Percentiles rank a stretch among this genome's conserved stretches.
Conservation (phyloP, 768 basidiomycete species). For the Obba rivulosa region DNA sequence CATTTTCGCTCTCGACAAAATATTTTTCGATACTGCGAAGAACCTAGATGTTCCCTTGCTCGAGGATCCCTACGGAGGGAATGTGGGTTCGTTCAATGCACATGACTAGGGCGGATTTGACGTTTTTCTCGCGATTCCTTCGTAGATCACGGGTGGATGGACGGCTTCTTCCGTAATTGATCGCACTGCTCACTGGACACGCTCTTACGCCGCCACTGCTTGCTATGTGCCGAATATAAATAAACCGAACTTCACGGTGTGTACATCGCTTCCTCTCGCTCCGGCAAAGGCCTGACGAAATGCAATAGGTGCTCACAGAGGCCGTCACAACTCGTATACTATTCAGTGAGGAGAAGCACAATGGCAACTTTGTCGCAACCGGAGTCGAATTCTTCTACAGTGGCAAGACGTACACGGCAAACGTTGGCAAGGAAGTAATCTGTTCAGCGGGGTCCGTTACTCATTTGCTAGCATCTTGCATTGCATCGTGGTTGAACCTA, state of each 20-base stretch:
- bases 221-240: not conserved
- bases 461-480: not conserved
- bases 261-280: not conserved
- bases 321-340: constrained; percentile 17
- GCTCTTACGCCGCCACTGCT: constrained; percentile 19
- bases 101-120: too few species aligned
- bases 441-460: constrained; percentile 27
- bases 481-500: not conserved
- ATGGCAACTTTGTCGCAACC: constrained; percentile 21
- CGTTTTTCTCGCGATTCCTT: too few species aligned
- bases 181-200: constrained; percentile 12
- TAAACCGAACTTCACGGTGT: not conserved
- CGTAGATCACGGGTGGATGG: constrained; percentile 1
- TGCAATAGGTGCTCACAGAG: constrained; percentile 18
- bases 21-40: not conserved
- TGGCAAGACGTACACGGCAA: constrained; percentile 23
- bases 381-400: constrained; percentile 31
- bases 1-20: not conserved
- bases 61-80: constrained; percentile 4
- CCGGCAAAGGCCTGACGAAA: constrained; percentile 8
- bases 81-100: constrained; percentile 2
- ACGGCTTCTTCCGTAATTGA: constrained; percentile 10
- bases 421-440: constrained; percentile 39
- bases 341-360: not conserved
- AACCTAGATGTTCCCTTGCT: not conserved